phyloP scores from a whole-genome alignment of 2,329 filamentous ascomycete species.

The Scedosporium minutisporum region DNA sequence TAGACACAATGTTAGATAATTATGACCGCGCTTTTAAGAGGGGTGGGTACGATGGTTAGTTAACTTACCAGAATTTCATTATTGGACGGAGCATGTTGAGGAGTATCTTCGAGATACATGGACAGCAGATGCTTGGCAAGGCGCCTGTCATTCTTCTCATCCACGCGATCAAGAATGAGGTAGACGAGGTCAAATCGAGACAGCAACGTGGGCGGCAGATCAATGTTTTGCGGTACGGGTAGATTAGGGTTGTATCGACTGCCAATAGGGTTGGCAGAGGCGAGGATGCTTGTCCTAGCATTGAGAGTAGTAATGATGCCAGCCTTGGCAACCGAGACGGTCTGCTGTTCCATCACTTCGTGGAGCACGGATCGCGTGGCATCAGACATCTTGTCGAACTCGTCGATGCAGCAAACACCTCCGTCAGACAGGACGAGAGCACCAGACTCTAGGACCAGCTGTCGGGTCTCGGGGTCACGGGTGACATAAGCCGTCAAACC shows the following conservation, averaged over 20 bases:
- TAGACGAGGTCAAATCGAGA: conserved; percentile 97
- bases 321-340: conserved; percentile 76
- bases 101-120: conserved; percentile 93
- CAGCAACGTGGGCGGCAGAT: conserved; percentile 86
- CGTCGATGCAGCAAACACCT: conserved; percentile 75
- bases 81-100: conserved; percentile 65
- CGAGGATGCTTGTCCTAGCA: conserved; percentile 87
- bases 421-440: conserved; percentile 72
- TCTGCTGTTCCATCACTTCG: conserved; percentile 85
- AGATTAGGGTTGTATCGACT: conserved; percentile 96
- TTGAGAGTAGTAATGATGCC: conserved; percentile 97
- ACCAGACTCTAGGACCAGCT: conserved; percentile 72
- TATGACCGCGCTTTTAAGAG: background rate
- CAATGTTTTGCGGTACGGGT: conserved; percentile 95
- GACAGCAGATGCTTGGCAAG: conserved; percentile 87
- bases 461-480: conserved; percentile 68
- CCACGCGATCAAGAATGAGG: conserved; percentile 85
- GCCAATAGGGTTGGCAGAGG: conserved; percentile 94
- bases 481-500: conserved; percentile 76
- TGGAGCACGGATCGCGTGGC: conserved; percentile 70
- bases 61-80: conserved; percentile 70
- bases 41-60: background rate
- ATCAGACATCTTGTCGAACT: conserved; percentile 82
- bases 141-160: conserved; percentile 80
- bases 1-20: background rate